Base-by-base conservation (phyloP, 2,329 filamentous ascomycete species). In the Phaeosphaeriaceae sp. region DNA sequence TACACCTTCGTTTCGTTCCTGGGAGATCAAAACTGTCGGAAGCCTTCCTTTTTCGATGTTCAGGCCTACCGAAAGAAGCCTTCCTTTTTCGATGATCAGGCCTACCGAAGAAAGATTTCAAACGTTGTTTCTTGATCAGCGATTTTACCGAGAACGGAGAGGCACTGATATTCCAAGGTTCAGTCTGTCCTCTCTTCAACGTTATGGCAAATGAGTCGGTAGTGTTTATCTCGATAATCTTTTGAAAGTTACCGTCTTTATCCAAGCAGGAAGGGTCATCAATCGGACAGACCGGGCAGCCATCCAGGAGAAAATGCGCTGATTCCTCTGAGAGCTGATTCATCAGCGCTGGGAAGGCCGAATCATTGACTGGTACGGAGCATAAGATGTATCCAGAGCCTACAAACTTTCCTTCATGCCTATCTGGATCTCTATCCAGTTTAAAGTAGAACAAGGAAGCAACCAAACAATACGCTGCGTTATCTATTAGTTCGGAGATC, bases 391-490 rank as follows among this genome's bases (percentile, higher is more conserved):
- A 15, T n/a, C 42, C 42, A 3, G 23, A 33, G 21, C 35, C 48
- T 41, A 48, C 12, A 38, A 29, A 58, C 38, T 49, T 54, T 15
- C 46, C 39, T 23, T 56, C 23, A 48, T 42, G 39, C 46, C 36
- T 51, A 8, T 60, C 48, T 32, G 36, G 52, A 13, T 28, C 21
- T 28, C 13, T 32, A 28, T 58, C 52, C 35, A 60, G 41, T 41
- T 60, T 29, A 46, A 60, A 60, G 45, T 60, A 60, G 30, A 60
- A 60, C 29, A 60, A 32, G 18, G 49, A 60, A 13, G 54, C 44
- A 40, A 56, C 40, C 38, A 58, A 36, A 44, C 36, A 44, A 28
- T 43, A 30, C 28, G 39, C 46, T 49, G 38, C 5, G 5, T 26
- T 26, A 26, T 26, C 23, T 26, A 26, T 26, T 26, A 26, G 23